phyloP scores from a whole-genome alignment of 768 basidiomycete genomes.

The Phlegmacium glaucopus region DNA sequence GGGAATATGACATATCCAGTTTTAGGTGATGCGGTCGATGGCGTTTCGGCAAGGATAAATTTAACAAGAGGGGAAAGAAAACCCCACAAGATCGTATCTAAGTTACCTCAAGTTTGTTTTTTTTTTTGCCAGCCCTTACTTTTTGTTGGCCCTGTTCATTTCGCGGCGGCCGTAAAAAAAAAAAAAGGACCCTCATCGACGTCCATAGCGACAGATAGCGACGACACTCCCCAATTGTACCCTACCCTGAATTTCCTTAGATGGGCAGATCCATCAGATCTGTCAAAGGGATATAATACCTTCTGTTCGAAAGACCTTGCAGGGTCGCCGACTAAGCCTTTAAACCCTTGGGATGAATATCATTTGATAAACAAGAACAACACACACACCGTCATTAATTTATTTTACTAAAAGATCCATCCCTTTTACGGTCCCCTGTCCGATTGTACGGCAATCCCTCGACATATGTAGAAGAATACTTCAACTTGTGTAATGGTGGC shows the following conservation, averaged over 20 bases:
- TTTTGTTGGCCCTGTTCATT: conserved; percentile 11
- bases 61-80: conserved; percentile 28
- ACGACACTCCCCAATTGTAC: conserved; percentile 5
- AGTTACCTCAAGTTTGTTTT: conserved; percentile 25
- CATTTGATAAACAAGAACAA: not conserved
- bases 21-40: conserved; percentile 24
- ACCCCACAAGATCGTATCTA: conserved; percentile 38
- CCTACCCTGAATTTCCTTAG: not conserved
- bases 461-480: too few relatives aligned
- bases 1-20: conserved; percentile 19
- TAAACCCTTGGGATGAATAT: not conserved
- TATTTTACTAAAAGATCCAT: not conserved
- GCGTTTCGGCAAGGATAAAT: conserved; percentile 47
- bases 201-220: conserved; percentile 28
- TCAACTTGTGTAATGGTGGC: too few relatives aligned
- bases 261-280: conserved; percentile 2
- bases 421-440: conserved; percentile 5
- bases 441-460: conserved; percentile 1
- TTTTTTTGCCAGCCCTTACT: conserved; percentile 27
- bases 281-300: not conserved
- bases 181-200: conserved; percentile 20
- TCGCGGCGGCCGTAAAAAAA: conserved; percentile 22
- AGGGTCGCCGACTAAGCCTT: not conserved
- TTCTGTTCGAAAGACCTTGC: conserved; percentile 9
- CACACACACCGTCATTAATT: too few relatives aligned